phyloP scores from a whole-genome alignment of 2,329 filamentous ascomycete species.

The Fusarium cyanostomum region DNA sequence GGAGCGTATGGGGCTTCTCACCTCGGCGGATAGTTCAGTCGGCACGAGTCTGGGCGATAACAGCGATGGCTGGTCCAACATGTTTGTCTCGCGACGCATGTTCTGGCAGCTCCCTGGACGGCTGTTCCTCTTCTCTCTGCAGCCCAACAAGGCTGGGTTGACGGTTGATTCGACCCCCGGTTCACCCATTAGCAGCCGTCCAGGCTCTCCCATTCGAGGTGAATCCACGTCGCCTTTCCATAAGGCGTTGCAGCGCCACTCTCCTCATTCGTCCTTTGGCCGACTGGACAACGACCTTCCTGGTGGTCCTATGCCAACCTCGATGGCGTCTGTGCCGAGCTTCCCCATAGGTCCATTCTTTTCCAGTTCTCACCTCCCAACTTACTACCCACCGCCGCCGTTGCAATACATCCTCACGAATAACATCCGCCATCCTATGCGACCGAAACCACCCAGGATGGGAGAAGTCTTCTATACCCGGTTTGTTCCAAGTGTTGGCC shows the following conservation, averaged over 20 bases:
- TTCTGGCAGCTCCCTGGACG: slow-evolving; percentile 95
- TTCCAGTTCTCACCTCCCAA: slow-evolving; percentile 85
- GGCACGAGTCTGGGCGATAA: slow-evolving; percentile 70
- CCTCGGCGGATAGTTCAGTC: slow-evolving; percentile 78
- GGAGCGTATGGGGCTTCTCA: slow-evolving; percentile 89
- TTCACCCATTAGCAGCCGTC: slow-evolving; percentile 64
- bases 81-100: slow-evolving; percentile 82
- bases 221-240: slow-evolving; percentile 38
- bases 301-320: slow-evolving; percentile 51
- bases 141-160: slow-evolving; percentile 59
- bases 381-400: slow-evolving; percentile 87
- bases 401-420: slow-evolving; percentile 83
- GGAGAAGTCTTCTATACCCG: slow-evolving; percentile 92
- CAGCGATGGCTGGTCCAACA: slow-evolving; percentile 74
- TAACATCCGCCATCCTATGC: slow-evolving; percentile 82
- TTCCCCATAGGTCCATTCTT: slow-evolving; percentile 75
- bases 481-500: slow-evolving; percentile 81
- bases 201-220: slow-evolving; percentile 59
- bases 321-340: slow-evolving; percentile 46
- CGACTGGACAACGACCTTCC: slow-evolving; percentile 51
- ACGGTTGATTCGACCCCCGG: slow-evolving; percentile 52
- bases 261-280: slow-evolving; percentile 39
- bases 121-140: slow-evolving; percentile 86
- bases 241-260: slow-evolving; percentile 42
- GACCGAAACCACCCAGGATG: slow-evolving; percentile 88